Conservation (phyloP, 140 eudicot genomes). For the Flaveria floridana region DNA sequence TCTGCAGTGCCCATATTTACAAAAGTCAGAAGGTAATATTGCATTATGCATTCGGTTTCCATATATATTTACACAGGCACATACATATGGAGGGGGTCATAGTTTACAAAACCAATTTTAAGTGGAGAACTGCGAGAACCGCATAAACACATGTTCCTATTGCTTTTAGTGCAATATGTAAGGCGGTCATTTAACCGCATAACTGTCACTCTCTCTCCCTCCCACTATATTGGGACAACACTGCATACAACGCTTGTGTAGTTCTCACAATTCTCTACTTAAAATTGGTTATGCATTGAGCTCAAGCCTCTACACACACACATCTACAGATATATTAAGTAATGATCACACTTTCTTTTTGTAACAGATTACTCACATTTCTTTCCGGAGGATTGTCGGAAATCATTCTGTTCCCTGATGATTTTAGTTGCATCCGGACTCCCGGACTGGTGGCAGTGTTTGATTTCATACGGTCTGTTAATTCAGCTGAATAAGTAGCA, state of each 20-base stretch:
- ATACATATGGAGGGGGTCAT: not conserved
- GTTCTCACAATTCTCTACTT: not conserved
- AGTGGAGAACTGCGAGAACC: not conserved
- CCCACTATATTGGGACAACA: too few species aligned
- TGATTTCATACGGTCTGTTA: conserved; percentile 56
- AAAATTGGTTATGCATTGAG: not conserved
- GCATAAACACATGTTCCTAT: not conserved
- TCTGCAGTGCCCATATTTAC: conserved; percentile 32
- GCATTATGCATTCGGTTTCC: not conserved
- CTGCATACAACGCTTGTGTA: not conserved
- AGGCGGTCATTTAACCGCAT: too few species aligned
- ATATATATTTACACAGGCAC: not conserved
- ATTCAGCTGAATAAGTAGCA: conserved; percentile 51
- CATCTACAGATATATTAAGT: not conserved
- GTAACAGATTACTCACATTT: conserved; percentile 44
- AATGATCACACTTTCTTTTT: not conserved
- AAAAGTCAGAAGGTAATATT: not conserved
- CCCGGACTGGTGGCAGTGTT: conserved; percentile 57
- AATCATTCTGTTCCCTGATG: conserved; percentile 47
- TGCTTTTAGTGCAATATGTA: not conserved
- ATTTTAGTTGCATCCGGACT: conserved; percentile 60
- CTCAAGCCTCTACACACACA: not conserved
- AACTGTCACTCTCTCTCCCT: too few species aligned
- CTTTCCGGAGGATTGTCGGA: conserved; percentile 55
- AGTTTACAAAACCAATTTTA: not conserved